Base-by-base conservation (phyloP, 805 yeast species). In the Saturnispora dispora region DNA sequence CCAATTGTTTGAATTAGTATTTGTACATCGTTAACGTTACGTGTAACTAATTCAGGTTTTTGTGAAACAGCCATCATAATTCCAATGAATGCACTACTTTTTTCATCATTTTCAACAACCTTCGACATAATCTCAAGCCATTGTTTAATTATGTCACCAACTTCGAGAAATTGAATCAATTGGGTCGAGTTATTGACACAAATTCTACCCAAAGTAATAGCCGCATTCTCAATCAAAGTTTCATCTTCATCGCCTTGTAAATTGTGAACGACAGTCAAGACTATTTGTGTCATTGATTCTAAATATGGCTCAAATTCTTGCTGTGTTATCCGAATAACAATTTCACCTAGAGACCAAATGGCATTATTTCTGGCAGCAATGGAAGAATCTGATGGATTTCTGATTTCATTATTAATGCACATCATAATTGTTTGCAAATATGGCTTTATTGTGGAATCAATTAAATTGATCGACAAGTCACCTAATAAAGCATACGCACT, bases 271-370 rank as follows among this genome's bases (percentile, higher is more conserved):
- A 83, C 73, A 7, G 82, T 81, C 15, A 84, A 77, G 51, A 87
- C 66, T 22, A 81, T 65, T 42, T 71, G 73, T 54, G 82, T 71
- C 55, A 85, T 66, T 54, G 79, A 80, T 37, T 65, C 68, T 44
- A 83, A 64, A 60, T 76, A 83, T 15, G 80, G 81, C 42, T 68
- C 69, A 55, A 83, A 58, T 39, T 73, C 71, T 1, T 72, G 70
- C 20, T 65, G 65, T 3, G 75, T 64, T 15, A 78, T 61, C 51
- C 86, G 77, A 60, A 89, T 71, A 3, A 88, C 75, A 30, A 93
- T 79, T 64, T 93, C 96, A 43, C 99, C 98, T 13, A 86, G 69
- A 2, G 96, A 79, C 99, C 99, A 93, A 47, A 88, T 81, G 1
- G 98, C 93, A 66, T 93, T 93, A 67, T 86, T 87, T 59, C 83